Evolutionary conservation across 768 basidiomycete species (phyloP).

Genomic region (Ramaria sp.): DNA sequence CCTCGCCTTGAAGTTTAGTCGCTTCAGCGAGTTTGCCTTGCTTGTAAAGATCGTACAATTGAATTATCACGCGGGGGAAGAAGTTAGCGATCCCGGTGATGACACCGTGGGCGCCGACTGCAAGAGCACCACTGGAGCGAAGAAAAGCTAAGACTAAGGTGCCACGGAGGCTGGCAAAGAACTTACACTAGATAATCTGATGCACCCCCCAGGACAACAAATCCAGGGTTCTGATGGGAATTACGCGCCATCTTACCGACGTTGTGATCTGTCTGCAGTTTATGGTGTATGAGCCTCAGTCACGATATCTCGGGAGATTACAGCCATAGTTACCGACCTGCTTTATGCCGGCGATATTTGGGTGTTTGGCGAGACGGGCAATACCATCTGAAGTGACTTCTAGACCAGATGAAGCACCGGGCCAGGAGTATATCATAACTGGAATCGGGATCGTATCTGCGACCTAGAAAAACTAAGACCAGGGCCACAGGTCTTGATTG

Average conservation of each 20-base stretch:
- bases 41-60: conserved; percentile 8
- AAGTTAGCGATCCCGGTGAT: conserved; percentile 83
- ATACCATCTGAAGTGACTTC: conserved; percentile 23
- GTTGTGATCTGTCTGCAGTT: conserved; percentile 20
- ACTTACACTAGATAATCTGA: conserved; percentile 14
- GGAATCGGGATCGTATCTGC: conserved; percentile 75
- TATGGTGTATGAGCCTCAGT: neutral
- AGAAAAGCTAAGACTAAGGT: neutral
- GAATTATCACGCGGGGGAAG: conserved; percentile 5
- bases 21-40: conserved; percentile 7
- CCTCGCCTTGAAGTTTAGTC: conserved; percentile 9
- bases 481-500: neutral
- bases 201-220: conserved; percentile 13
- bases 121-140: conserved; percentile 10
- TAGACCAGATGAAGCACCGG: conserved; percentile 19
- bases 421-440: conserved; percentile 74
- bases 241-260: conserved; percentile 22
- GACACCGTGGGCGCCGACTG: conserved; percentile 63
- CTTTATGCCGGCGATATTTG: conserved; percentile 26
- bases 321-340: conserved; percentile 9
- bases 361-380: conserved; percentile 19
- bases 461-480: conserved; percentile 23
- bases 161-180: neutral
- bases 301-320: neutral
- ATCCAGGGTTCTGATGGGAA: conserved; percentile 9